phyloP scores from a whole-genome alignment of 2,329 filamentous ascomycete genomes.

The Sphaerulina musiva region DNA sequence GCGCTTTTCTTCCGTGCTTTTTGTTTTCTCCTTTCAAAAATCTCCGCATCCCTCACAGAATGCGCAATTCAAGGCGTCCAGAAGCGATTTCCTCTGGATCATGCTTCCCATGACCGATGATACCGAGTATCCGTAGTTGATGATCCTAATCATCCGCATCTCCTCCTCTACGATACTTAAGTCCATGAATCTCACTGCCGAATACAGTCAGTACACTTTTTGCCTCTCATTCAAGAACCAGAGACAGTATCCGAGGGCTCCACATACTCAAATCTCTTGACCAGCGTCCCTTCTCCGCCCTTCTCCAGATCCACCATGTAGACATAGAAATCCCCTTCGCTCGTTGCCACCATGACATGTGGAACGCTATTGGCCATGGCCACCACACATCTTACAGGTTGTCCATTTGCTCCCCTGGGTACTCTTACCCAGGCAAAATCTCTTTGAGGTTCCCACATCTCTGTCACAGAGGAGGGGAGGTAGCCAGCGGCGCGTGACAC shows the following conservation, averaged over 20 bases:
- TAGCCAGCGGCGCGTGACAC: constrained; percentile 87
- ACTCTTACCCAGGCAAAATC: constrained; percentile 97
- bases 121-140: neutral
- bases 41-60: too few species aligned
- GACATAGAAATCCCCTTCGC: constrained; percentile 88
- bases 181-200: constrained; percentile 30
- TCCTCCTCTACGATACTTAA: constrained; percentile 25
- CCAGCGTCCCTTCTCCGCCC: constrained; percentile 83
- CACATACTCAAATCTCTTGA: constrained; percentile 87
- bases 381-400: constrained; percentile 78
- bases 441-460: constrained; percentile 92
- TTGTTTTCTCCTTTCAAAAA: neutral
- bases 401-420: constrained; percentile 53
- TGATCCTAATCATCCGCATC: constrained; percentile 24
- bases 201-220: constrained; percentile 7
- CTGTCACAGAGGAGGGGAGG: constrained; percentile 83
- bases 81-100: neutral
- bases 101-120: neutral
- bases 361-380: constrained; percentile 93
- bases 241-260: neutral
- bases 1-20: neutral
- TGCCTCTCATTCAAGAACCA: neutral
- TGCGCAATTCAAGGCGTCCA: too few species aligned
- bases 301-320: constrained; percentile 93
- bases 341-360: constrained; percentile 97